These are phyloP conservation scores for Ophiosphaerella korrae DNA, from an alignment of 2,329 filamentous ascomycete genomes.

Conservation along the genomic window DNA sequence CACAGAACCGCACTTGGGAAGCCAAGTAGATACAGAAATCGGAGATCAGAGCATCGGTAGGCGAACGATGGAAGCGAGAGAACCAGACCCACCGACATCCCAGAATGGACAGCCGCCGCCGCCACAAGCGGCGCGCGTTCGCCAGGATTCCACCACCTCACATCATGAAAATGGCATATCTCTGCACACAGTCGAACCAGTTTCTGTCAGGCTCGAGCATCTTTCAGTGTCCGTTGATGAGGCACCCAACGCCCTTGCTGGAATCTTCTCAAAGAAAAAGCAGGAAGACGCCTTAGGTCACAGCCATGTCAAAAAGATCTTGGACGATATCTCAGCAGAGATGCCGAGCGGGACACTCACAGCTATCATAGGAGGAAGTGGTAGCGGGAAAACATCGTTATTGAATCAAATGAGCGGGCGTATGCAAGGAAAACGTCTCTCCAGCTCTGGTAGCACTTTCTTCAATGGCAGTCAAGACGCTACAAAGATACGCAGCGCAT, in stretches of 20 bases:
- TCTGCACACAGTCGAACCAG: constrained; percentile 60
- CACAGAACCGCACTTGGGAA: constrained; percentile 22
- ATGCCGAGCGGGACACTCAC: constrained; percentile 71
- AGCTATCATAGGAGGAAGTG: constrained; percentile 76
- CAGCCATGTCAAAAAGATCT: constrained; percentile 54
- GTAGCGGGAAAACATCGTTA: constrained; percentile 65
- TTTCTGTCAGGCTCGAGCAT: constrained; percentile 60
- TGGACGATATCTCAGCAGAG: constrained; percentile 67
- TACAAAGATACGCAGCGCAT: constrained; percentile 63
- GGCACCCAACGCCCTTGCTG: constrained; percentile 50
- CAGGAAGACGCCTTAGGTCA: constrained; percentile 26
- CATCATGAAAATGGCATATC: constrained; percentile 41
- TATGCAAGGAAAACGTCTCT: constrained; percentile 62
- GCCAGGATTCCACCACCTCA: constrained; percentile 21
- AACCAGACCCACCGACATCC: constrained; percentile 1
- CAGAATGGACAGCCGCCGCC: not conserved
- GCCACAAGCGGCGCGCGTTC: constrained; percentile 14
- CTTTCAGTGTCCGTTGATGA: constrained; percentile 64
- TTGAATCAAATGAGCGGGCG: constrained; percentile 74
- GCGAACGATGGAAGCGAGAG: not conserved
- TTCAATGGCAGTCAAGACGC: constrained; percentile 65
- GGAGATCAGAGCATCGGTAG: not conserved
- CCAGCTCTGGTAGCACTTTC: constrained; percentile 58
- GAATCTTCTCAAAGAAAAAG: constrained; percentile 34
- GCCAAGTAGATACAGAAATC: constrained; percentile 6